Evolutionary conservation across 768 basidiomycete genomes (phyloP).

Genomic region (Hygrophoropsis aurantiaca): DNA sequence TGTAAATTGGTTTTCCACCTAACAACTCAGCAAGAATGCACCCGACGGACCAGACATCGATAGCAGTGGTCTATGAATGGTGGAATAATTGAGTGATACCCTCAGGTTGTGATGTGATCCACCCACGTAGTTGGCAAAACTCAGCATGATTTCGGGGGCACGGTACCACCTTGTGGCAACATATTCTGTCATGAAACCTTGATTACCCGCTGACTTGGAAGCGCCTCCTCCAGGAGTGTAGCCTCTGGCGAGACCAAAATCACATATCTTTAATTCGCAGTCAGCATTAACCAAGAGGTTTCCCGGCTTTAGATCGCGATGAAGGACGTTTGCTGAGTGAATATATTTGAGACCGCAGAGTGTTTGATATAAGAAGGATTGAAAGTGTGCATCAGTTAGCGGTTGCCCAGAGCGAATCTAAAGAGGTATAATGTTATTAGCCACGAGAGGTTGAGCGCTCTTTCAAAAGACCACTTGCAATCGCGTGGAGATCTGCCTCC

Average conservation of each 20-base stretch:
- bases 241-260: conserved; percentile 95
- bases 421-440: conserved; percentile 7
- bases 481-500: conserved; percentile 99
- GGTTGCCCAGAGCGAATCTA: conserved; percentile 87
- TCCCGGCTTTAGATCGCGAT: conserved; percentile 93
- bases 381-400: conserved; percentile 88
- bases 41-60: conserved; percentile 96
- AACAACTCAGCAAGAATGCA: conserved; percentile 93
- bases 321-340: conserved; percentile 96
- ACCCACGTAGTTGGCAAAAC: conserved; percentile 90
- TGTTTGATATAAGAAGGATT: conserved; percentile 97
- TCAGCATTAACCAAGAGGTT: conserved; percentile 97
- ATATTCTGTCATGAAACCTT: conserved; percentile 99
- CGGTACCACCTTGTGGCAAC: conserved; percentile 99
- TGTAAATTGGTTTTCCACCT: conserved; percentile 94
- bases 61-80: conserved; percentile 69
- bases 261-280: conserved; percentile 97
- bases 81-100: conserved; percentile 19
- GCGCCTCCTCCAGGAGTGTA: conserved; percentile 84
- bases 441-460: neutral
- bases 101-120: neutral
- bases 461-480: conserved; percentile 51
- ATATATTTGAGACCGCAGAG: conserved; percentile 98
- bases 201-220: conserved; percentile 71
- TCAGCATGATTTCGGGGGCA: conserved; percentile 98